Conservation (phyloP, 305 asterid species). For the Euphrasia arctica region DNA sequence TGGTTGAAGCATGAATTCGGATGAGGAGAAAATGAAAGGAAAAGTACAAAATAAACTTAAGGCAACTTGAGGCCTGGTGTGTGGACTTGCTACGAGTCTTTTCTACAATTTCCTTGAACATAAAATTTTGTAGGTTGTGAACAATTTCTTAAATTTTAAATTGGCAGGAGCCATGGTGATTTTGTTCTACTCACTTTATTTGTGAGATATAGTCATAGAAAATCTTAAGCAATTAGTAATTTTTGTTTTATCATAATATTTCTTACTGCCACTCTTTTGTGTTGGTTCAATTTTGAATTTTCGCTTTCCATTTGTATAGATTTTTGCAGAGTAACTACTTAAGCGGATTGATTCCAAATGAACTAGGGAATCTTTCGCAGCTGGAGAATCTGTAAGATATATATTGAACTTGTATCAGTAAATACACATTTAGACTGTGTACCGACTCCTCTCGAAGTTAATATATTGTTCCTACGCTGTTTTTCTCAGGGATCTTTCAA, state of each 20-base stretch:
- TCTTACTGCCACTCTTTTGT: constrained; percentile 10
- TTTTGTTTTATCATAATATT: constrained; percentile 18
- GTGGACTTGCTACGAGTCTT: constrained; percentile 17
- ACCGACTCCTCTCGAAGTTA: constrained; percentile 16
- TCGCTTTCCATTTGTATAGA: constrained; percentile 46
- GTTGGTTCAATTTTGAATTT: constrained; percentile 20
- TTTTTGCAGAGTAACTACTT: constrained; percentile 93
- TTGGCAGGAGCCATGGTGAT: too few relatives aligned
- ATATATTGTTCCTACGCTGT: constrained; percentile 20
- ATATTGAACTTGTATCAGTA: constrained; percentile 13
- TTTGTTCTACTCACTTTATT: too few relatives aligned
- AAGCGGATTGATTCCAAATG: constrained; percentile 83
- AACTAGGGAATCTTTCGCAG: constrained; percentile 75
- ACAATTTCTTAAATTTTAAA: constrained; percentile 10
- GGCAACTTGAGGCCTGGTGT: constrained; percentile 18
- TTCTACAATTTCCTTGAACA: constrained; percentile 2
- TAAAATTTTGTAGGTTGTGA: background rate
- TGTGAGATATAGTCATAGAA: too few relatives aligned
- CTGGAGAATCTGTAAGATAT: constrained; percentile 73
- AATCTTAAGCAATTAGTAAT: background rate
- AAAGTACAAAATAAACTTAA: constrained; percentile 16
- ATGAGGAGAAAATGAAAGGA: background rate
- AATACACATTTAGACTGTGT: too few relatives aligned
- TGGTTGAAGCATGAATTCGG: constrained; percentile 5
- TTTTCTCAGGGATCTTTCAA: constrained; percentile 81